Percentiles rank a stretch among this genome's conserved stretches.
Conservation (phyloP, 2,329 filamentous ascomycete genomes). For the Talaromyces sp. region DNA sequence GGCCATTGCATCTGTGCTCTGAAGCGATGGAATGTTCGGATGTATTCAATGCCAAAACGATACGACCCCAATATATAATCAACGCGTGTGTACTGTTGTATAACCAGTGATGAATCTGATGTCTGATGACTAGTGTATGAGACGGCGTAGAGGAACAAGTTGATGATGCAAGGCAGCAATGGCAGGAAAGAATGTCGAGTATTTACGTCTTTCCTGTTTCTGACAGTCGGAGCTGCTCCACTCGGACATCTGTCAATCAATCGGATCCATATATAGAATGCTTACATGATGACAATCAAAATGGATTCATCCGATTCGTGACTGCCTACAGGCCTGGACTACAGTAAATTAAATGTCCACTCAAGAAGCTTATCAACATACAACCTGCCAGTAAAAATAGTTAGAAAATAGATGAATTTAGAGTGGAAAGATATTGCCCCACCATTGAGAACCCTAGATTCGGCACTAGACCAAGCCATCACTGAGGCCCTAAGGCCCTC, state of each 20-base stretch:
- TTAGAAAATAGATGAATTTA: background rate
- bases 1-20: background rate
- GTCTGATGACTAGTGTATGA: background rate
- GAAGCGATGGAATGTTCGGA: background rate
- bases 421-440: background rate
- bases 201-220: conserved; percentile 7
- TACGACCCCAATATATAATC: background rate
- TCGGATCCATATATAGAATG: background rate
- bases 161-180: conserved; percentile 2
- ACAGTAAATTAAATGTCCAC: background rate
- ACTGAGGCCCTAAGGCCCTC: background rate
- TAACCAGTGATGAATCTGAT: background rate
- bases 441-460: background rate
- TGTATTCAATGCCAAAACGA: background rate
- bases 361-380: background rate
- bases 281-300: background rate
- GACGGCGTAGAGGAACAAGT: background rate
- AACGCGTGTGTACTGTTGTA: background rate
- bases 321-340: background rate
- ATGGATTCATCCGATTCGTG: background rate
- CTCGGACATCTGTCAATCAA: background rate
- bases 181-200: background rate
- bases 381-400: background rate
- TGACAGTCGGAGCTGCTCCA: background rate
- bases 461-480: background rate